Base-by-base conservation (phyloP, 805 yeast genomes). In the Barnettozyma sp. region DNA sequence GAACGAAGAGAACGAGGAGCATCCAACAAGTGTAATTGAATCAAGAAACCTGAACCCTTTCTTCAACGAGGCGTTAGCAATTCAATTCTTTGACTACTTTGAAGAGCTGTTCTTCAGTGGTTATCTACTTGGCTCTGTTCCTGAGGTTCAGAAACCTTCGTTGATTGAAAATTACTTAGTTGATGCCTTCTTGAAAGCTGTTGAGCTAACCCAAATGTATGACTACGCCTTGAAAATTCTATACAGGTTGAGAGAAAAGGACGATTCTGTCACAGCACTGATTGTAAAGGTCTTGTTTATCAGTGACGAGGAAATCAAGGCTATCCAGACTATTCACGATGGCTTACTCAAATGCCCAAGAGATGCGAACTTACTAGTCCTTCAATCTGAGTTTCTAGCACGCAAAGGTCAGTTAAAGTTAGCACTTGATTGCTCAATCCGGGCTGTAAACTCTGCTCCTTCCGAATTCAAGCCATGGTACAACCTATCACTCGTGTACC, bases 21-120 rank as follows among this genome's bases (percentile, higher is more conserved):
- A 60, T 62, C 82, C 63, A 50, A 66, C 69, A 30, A 69, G 73
- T 34, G 70, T 92, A 38, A 94, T 87, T 8, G 95, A 88, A 54
- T 81, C 92, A 25, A 73, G 95, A 45, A 76, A 81, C 40, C 67
- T 85, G 38, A 82, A 86, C 49, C 97, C 97, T 5, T 71, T 92
- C 41, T 53, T 66, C 19, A 61, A 59, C 22, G 61, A 63, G 8
- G 68, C 63, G 21, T 59, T 66, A 11, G 76, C 80, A 3, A 60
- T 62, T 36, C 56, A 59, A 35, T 85, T 85, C 52, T 55, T 84
- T 35, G 60, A 62, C 16, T 83, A 78, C 1, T 82, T 82, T 54
- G 86, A 79, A 55, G 54, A 59, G 35, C 66, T 86, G 40, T 86
- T 80, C 53, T 63, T 62, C 46, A 69, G 71, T 22, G 95, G 95